These are phyloP conservation scores for Metschnikowia colocasiae DNA, from an alignment of 805 yeast species.

Conservation along the genomic window DNA sequence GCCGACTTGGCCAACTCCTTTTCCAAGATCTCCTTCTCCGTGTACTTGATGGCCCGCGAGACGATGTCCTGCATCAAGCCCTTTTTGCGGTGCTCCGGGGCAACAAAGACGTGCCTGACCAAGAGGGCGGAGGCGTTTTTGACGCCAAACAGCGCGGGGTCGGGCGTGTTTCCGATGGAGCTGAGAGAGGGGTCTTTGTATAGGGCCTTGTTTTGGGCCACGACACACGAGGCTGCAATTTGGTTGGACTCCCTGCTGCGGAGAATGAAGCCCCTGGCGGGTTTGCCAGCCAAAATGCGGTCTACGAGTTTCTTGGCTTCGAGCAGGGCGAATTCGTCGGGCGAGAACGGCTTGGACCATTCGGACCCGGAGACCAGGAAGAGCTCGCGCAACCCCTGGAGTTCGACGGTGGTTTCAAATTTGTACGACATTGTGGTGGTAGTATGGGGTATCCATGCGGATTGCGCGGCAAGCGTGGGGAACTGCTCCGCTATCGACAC, in stretches of 20 bases:
- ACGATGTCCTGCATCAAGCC: conserved; percentile 31
- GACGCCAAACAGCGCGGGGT: conserved; percentile 32
- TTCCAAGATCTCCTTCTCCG: conserved; percentile 30
- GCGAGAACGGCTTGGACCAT: conserved; percentile 22
- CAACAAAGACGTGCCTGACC: conserved; percentile 28
- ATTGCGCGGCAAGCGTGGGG: too few relatives aligned
- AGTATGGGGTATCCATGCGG: too few relatives aligned
- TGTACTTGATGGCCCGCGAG: conserved; percentile 25
- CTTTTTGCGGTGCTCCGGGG: conserved; percentile 22
- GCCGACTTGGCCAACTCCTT: conserved; percentile 22
- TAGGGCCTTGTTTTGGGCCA: conserved; percentile 26
- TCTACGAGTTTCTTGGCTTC: conserved; percentile 15
- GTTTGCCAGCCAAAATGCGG: conserved; percentile 18
- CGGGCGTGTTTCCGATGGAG: conserved; percentile 25
- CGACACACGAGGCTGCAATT: conserved; percentile 23
- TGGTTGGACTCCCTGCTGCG: conserved; percentile 20
- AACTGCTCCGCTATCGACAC: too few relatives aligned
- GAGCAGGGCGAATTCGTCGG: conserved; percentile 24
- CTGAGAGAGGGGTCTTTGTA: conserved; percentile 26
- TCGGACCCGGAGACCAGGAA: conserved; percentile 24
- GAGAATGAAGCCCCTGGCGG: conserved; percentile 26
- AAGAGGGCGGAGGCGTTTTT: conserved; percentile 26
- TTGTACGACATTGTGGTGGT: conserved; percentile 12
- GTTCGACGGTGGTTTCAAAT: conserved; percentile 23
- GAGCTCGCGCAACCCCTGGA: conserved; percentile 20